Percentiles rank a stretch among this genome's conserved stretches.
Conservation (phyloP, 1,139 yeast genomes). For the Sugiyamaella japonica region DNA sequence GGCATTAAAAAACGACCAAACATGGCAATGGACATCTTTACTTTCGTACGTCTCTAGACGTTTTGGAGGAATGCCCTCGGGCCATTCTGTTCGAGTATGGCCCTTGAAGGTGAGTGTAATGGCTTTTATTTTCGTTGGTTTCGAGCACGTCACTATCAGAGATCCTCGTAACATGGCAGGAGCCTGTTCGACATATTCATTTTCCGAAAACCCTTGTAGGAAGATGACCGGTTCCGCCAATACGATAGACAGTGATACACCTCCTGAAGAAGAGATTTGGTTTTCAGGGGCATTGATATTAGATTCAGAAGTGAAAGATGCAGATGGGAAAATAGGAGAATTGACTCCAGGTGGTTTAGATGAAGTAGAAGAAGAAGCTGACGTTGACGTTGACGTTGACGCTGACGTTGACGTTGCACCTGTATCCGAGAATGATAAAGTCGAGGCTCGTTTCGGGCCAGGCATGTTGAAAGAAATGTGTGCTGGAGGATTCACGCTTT, state of each 20-base stretch:
- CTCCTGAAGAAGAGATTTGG: conserved; percentile 26
- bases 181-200: conserved; percentile 66
- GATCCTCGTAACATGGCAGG: conserved; percentile 87
- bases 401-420: background rate
- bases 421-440: background rate
- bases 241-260: conserved; percentile 42
- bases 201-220: conserved; percentile 74
- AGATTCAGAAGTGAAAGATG: conserved; percentile 20
- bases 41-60: conserved; percentile 63
- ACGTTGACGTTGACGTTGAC: background rate
- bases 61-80: conserved; percentile 96
- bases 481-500: background rate
- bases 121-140: conserved; percentile 72
- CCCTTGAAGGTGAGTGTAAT: conserved; percentile 73
- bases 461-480: background rate
- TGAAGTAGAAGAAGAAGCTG: background rate
- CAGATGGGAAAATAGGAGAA: conserved; percentile 20
- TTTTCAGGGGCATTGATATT: conserved; percentile 23
- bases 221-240: conserved; percentile 80
- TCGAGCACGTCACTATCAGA: conserved; percentile 65
- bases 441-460: background rate
- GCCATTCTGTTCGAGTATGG: conserved; percentile 87
- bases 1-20: conserved; percentile 85
- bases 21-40: conserved; percentile 68
- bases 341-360: background rate